Evolutionary conservation across 805 yeast species (phyloP).

Genomic region (Candida stauntonica): DNA sequence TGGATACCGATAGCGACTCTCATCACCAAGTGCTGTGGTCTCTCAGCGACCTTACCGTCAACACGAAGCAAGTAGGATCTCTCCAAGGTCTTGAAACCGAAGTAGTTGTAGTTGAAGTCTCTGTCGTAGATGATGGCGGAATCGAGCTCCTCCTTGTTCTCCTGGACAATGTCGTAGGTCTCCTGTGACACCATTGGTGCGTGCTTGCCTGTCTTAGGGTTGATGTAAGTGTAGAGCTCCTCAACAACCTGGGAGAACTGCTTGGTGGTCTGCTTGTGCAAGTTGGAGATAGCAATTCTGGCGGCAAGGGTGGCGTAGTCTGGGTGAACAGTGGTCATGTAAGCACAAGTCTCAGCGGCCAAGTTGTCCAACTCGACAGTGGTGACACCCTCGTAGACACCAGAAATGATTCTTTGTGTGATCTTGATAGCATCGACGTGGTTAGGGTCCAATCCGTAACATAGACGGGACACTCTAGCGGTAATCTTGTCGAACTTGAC

Average conservation of each 20-base stretch:
- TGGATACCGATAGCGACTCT: conserved; percentile 93
- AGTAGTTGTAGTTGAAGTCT: conserved; percentile 74
- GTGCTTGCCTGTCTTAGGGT: conserved; percentile 70
- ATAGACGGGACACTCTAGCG: conserved; percentile 87
- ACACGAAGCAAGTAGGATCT: conserved; percentile 75
- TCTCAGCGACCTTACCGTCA: conserved; percentile 66
- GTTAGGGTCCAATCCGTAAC: conserved; percentile 87
- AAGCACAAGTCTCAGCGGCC: conserved; percentile 90
- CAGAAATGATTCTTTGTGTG: conserved; percentile 92
- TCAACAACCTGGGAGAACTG: conserved; percentile 73
- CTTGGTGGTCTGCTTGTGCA: conserved; percentile 90
- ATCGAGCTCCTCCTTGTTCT: conserved; percentile 63
- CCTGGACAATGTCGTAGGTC: conserved; percentile 56
- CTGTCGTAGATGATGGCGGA: conserved; percentile 70
- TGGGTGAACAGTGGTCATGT: conserved; percentile 96
- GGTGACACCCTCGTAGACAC: conserved; percentile 96
- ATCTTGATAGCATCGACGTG: conserved; percentile 95
- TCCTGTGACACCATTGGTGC: conserved; percentile 60
- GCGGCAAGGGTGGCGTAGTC: conserved; percentile 95
- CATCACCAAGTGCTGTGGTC: conserved; percentile 88
- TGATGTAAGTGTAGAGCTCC: conserved; percentile 69
- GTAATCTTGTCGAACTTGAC: conserved; percentile 96
- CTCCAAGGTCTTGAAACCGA: conserved; percentile 87
- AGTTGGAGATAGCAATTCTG: conserved; percentile 88
- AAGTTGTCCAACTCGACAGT: conserved; percentile 43